Evolutionary conservation across 139 green algal genomes (phyloP), one percentile per base, ranked within the genome.

Genomic region (Chara braunii): DNA sequence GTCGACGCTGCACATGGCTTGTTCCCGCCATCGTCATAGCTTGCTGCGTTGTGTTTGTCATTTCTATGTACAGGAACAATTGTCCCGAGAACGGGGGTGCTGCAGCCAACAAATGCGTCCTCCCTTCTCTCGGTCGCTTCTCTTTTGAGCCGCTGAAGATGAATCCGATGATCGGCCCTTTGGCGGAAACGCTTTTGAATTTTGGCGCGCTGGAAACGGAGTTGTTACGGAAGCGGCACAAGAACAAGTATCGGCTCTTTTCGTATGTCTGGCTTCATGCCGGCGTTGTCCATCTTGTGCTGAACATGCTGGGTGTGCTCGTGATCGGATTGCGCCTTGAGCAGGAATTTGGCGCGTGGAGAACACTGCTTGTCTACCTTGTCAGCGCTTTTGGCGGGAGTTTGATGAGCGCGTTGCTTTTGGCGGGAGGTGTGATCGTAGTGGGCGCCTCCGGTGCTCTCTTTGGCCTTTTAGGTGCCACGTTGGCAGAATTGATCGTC

Each of bases 391-490:
- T 72, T 24, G 54, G 7, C 12, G 62, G 62, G 3, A 28, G 23
- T n/a, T 14, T 72, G 2, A 32, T 72, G 7, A 42, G 53, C 26
- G 64, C 64, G 36, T 30, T 72, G 51, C 55, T 72, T 35, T 23
- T 72, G 4, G 12, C 50, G 11, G 12, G n/a, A 9, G 28, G 54
- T 14, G 31, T 53, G 12, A 62, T 74, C n/a, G 34, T 24, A 28
- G 65, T 74, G 14, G 65, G 65, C 36, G 65, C 65, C n/a, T 74
- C 65, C 11, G 65, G 65, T 9, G 65, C 65, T 12, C 18, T 74
- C 28, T 74, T 74, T 70, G 65, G 65, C n/a, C 65, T 74, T 33
- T 26, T 74, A 12, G 65, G 65, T 5, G 65, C 65, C 3, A 72
- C 59, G 9, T 29, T 70, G 6, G 18, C 65, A 8, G 65, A 74